Percentiles rank a stretch among this genome's conserved stretches.
Evolutionary conservation across 2,329 filamentous ascomycete genomes (phyloP).

Genomic region (Fusarium buharicum): DNA sequence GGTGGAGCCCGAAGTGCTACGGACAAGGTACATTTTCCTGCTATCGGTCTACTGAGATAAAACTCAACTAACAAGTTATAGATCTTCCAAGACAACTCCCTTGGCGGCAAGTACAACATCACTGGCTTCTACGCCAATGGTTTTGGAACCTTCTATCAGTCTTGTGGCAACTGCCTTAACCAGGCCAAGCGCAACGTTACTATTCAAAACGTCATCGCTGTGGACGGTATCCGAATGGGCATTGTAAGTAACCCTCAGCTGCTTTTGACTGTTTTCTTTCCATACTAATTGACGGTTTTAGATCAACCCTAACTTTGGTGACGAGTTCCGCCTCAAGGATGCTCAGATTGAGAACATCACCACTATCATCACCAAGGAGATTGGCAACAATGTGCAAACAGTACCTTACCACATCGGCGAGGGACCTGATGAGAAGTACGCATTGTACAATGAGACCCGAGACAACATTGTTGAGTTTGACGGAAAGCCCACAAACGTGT

Average conservation of each 20-base stretch:
- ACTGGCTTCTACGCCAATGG: conserved; percentile 46
- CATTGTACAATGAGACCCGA: conserved; percentile 44
- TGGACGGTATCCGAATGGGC: conserved; percentile 41
- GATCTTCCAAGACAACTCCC: conserved; percentile 48
- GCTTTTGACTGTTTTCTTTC: rapidly evolving
- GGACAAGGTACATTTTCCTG: conserved; percentile 38
- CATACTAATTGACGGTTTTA: neutral
- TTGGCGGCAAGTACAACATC: conserved; percentile 48
- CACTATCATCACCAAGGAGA: conserved; percentile 44
- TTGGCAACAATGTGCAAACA: conserved; percentile 46
- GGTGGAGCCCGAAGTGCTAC: conserved; percentile 45
- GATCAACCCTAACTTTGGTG: conserved; percentile 48
- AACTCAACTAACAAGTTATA: neutral
- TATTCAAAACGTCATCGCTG: conserved; percentile 45
- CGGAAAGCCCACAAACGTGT: conserved; percentile 34
- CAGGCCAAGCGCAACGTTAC: conserved; percentile 44
- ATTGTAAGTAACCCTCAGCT: conserved; percentile 26
- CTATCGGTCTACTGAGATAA: rapidly evolving
- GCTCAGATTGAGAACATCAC: conserved; percentile 43
- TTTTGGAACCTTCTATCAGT: conserved; percentile 47
- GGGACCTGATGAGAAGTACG: conserved; percentile 46
- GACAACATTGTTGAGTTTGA: conserved; percentile 44
- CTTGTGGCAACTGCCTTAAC: conserved; percentile 47
- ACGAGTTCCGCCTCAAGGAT: conserved; percentile 46
- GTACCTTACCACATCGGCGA: conserved; percentile 43